Conservation (phyloP, 345 rosid genomes). For the Viola odorata region DNA sequence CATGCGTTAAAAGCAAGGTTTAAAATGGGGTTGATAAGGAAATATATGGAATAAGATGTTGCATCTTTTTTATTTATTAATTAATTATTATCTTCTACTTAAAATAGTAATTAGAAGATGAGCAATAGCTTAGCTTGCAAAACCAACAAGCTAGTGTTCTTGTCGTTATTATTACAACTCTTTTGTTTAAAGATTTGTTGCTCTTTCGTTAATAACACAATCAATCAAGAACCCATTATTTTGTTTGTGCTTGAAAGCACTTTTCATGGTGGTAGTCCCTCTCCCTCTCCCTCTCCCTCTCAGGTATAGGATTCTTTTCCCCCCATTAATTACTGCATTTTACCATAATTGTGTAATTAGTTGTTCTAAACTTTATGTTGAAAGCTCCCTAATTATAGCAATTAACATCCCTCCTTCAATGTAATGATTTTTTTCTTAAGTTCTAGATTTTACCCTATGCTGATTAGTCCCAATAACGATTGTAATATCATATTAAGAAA, state of each 20-base stretch:
- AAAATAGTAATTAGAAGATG: constrained; percentile 15
- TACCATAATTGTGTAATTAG: background rate
- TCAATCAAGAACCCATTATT: background rate
- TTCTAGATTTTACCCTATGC: background rate
- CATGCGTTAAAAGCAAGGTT: constrained; percentile 44
- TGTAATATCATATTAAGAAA: too few species aligned
- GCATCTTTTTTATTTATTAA: constrained; percentile 22
- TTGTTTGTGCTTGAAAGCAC: constrained; percentile 25
- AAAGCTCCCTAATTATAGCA: background rate
- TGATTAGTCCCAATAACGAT: too few species aligned
- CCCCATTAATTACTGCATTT: background rate
- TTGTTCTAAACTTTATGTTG: background rate
- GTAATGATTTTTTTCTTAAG: background rate
- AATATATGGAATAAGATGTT: constrained; percentile 32
- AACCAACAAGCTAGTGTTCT: constrained; percentile 22
- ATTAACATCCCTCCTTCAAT: background rate
- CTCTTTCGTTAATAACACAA: constrained; percentile 1
- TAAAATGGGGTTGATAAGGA: constrained; percentile 3
- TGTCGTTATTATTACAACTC: background rate
- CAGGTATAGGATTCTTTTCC: constrained; percentile 8
- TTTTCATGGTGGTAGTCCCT: constrained; percentile 29
- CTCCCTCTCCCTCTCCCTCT: constrained; percentile 18
- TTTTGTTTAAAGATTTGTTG: background rate
- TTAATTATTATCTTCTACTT: background rate
- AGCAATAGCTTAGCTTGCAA: constrained; percentile 41